Percentiles rank a stretch among this genome's conserved stretches.
Conservation (phyloP, 495 filamentous ascomycete genomes). For the Trichoderma erinaceum region DNA sequence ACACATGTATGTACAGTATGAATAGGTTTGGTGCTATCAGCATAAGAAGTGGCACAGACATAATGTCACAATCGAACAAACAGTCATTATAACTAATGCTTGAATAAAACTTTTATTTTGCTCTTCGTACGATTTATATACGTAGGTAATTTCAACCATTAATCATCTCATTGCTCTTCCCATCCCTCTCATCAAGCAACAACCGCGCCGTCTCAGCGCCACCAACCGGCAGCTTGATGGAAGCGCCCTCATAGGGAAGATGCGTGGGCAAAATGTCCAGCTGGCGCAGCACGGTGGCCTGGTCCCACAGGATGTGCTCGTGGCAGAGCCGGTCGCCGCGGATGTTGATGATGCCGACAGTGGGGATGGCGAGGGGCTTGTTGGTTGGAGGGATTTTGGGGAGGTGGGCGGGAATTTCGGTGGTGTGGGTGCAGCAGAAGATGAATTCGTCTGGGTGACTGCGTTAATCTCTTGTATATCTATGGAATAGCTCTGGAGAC, state of each 20-base stretch:
- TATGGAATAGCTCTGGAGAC: too few species aligned
- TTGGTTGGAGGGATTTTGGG: conserved; percentile 70
- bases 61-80: background rate
- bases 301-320: conserved; percentile 87
- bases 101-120: too few species aligned
- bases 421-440: conserved; percentile 58
- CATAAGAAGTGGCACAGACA: too few species aligned
- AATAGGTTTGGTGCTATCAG: too few species aligned
- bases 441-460: conserved; percentile 47
- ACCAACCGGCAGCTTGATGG: background rate
- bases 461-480: too few species aligned
- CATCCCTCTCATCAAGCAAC: background rate
- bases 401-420: background rate
- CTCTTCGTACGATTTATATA: too few species aligned
- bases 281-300: conserved; percentile 73
- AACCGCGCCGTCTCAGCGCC: background rate
- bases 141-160: background rate
- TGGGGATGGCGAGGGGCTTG: conserved; percentile 58
- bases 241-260: conserved; percentile 36
- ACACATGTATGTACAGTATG: background rate
- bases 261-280: conserved; percentile 62
- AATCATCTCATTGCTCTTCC: conserved; percentile 7
- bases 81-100: background rate
- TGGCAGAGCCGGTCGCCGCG: conserved; percentile 68
- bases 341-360: conserved; percentile 70